These are phyloP conservation scores for Dryas integrifolia DNA, from an alignment of 331 rosid genomes.

Conservation along the genomic window DNA sequence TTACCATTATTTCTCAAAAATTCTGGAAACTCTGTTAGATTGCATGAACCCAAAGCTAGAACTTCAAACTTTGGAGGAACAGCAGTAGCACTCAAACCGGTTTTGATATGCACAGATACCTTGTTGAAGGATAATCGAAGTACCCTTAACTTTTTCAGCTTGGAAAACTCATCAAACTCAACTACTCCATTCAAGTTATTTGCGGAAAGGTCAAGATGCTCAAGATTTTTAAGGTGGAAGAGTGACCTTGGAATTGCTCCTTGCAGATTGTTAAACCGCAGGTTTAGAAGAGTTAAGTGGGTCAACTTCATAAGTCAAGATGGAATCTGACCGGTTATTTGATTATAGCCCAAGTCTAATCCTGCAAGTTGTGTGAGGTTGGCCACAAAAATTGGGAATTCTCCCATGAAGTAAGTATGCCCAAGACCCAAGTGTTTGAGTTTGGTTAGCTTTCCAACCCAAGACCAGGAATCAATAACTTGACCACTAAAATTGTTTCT, in stretches of 20 bases:
- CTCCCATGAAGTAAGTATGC: not conserved
- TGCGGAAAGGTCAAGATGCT: not conserved
- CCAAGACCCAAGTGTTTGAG: not conserved
- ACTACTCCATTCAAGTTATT: not conserved
- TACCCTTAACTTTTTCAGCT: not conserved
- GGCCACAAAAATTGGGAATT: not conserved
- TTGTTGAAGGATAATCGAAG: not conserved
- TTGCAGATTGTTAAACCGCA: not conserved
- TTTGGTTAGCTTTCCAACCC: not conserved
- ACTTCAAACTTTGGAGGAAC: not conserved
- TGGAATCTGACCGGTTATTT: not conserved
- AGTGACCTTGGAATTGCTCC: not conserved
- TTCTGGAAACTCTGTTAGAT: not conserved
- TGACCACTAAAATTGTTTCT: not conserved
- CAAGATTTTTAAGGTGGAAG: not conserved
- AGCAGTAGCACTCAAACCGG: not conserved
- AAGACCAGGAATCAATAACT: not conserved
- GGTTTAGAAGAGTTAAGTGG: not conserved
- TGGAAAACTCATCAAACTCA: not conserved
- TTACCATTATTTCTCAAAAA: not conserved
- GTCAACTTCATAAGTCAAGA: not conserved
- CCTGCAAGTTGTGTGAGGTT: not conserved
- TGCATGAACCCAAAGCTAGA: not conserved
- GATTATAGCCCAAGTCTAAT: rapidly evolving
- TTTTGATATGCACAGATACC: not conserved